These are phyloP conservation scores for Rhizomucor miehei DNA, from an alignment of 371 early-diverging fungal genomes.

Conservation along the genomic window DNA sequence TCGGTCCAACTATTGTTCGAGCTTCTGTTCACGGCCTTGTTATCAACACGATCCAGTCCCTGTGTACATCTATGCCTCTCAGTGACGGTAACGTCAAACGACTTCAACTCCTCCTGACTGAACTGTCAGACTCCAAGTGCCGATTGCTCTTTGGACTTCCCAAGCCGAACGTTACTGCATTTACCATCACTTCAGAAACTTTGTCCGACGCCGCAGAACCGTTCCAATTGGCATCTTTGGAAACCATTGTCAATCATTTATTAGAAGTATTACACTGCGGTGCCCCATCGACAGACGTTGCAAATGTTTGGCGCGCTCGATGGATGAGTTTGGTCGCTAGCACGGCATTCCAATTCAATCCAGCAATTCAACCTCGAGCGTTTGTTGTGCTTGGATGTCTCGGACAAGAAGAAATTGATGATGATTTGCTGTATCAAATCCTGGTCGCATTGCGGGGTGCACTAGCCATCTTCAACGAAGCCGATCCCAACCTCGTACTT, in stretches of 20 bases:
- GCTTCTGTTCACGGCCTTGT: constrained; percentile 90
- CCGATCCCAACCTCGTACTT: constrained; percentile 71
- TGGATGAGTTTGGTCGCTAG: constrained; percentile 91
- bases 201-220: constrained; percentile 66
- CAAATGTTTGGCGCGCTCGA: constrained; percentile 82
- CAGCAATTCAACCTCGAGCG: constrained; percentile 90
- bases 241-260: constrained; percentile 76
- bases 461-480: constrained; percentile 79
- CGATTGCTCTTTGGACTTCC: constrained; percentile 79
- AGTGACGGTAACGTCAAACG: constrained; percentile 61
- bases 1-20: constrained; percentile 82
- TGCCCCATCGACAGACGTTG: constrained; percentile 72
- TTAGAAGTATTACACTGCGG: constrained; percentile 78
- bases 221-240: constrained; percentile 71
- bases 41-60: constrained; percentile 84
- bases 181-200: constrained; percentile 63
- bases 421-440: constrained; percentile 86
- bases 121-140: constrained; percentile 77
- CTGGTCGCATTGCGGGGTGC: constrained; percentile 84
- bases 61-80: constrained; percentile 76
- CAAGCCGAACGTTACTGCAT: constrained; percentile 69
- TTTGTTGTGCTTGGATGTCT: constrained; percentile 90
- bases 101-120: constrained; percentile 57
- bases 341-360: constrained; percentile 92
- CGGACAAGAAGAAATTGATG: constrained; percentile 84